Evolutionary conservation across 2,329 filamentous ascomycete species (phyloP).

Genomic region (Nemania diffusa): DNA sequence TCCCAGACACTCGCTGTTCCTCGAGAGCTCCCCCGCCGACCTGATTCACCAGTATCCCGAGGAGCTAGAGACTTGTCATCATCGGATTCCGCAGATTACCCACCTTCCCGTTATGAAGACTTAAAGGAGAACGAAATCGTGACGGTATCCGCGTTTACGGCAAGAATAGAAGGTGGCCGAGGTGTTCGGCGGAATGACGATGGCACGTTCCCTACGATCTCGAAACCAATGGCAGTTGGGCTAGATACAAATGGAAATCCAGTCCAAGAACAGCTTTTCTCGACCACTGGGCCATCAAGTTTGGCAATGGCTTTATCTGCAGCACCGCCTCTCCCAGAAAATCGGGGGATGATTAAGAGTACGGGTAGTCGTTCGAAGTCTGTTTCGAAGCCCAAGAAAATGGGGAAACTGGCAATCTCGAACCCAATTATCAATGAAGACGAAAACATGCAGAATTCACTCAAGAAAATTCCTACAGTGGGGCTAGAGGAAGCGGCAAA

Average conservation of each 20-base stretch:
- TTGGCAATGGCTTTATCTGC: constrained; percentile 33
- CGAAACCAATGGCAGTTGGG: constrained; percentile 51
- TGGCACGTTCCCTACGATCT: constrained; percentile 52
- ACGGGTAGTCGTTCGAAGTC: constrained; percentile 34
- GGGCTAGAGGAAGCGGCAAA: constrained; percentile 61
- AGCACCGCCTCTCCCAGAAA: constrained; percentile 26
- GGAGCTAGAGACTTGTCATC: constrained; percentile 55
- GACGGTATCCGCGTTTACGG: constrained; percentile 53
- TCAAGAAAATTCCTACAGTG: constrained; percentile 54
- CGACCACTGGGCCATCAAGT: constrained; percentile 51
- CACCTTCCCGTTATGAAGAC: constrained; percentile 61
- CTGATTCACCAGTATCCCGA: constrained; percentile 55
- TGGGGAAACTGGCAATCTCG: constrained; percentile 60
- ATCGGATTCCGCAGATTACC: constrained; percentile 55
- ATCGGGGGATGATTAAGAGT: constrained; percentile 28
- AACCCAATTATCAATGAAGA: constrained; percentile 56
- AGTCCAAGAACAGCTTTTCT: constrained; percentile 56
- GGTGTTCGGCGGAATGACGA: constrained; percentile 33
- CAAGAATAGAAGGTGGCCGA: constrained; percentile 32
- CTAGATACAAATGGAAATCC: constrained; percentile 54
- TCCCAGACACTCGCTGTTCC: constrained; percentile 50
- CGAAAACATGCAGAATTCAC: constrained; percentile 41
- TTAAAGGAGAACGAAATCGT: constrained; percentile 56
- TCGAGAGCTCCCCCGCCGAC: constrained; percentile 47
- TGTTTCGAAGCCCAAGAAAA: constrained; percentile 44